Base-by-base conservation (phyloP, 306 rosid species). In the Quercus suber region DNA sequence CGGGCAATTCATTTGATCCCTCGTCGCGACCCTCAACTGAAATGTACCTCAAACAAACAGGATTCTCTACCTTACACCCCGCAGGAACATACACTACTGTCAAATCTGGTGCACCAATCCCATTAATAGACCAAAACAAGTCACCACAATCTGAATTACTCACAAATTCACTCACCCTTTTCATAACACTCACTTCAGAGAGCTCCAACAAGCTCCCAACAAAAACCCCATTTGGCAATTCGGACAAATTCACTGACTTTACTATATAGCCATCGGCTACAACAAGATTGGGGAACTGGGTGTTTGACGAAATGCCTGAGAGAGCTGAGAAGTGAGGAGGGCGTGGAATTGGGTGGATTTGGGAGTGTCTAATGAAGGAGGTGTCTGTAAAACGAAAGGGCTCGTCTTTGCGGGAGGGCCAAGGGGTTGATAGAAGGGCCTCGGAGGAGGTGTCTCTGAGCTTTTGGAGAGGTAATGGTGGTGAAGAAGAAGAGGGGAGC, bases 381-480 rank as follows among this genome's bases (percentile, higher is more conserved):
- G 90, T 75, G 82, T 95, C 99, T 1, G 92, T 91, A 89, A 91
- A 95, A 19, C 99, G 98, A 49, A 91, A 95, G 56, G 98, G 87
- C 83, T 95, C 99, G 81, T 95, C 94, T 73, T 78, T 81, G 52
- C 98, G 94, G 1, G 98, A 85, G 23, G 99, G 99, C 99, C 99
- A 95, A 58, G 92, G 89, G 1, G 97, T 89, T 1, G 99, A 90
- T 60, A 95, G 92, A 41, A 95, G 90, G 25, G 92, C 31, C 53
- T 89, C 79, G 0, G 97, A 84, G 23, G 99, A 90, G 18, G 86
- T 53, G 31, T 88, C 82, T 17, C 98, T 74, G 12, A 95, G 97
- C 55, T 82, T 91, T n/a, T 88, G 94, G 30, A 95, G 98, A 84
- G 90, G 73, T 57, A 73, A 71, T 6, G 88, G 73, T 1, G 84